phyloP scores from a whole-genome alignment of 352 stramenopile genomes.

The Lagenidium sp. region DNA sequence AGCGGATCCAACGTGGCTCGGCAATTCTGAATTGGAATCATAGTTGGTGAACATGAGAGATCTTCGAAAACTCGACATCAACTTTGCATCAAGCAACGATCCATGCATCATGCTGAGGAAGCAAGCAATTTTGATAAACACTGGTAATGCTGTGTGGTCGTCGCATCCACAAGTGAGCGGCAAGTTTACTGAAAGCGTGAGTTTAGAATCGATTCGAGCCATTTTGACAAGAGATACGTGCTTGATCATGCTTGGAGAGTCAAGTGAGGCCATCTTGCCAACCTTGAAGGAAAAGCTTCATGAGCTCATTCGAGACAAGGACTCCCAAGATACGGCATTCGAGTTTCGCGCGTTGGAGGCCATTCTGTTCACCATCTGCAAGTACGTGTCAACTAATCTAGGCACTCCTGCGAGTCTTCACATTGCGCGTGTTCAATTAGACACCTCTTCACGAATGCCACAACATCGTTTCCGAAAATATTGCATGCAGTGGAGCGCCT shows the following conservation, averaged over 20 bases:
- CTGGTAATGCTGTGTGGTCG: no score
- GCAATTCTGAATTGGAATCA: neutral
- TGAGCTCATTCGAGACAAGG: constrained; percentile 17
- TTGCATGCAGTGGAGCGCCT: constrained; percentile 15
- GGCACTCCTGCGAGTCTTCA: neutral
- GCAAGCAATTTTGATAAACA: constrained; percentile 56
- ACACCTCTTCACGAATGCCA: constrained; percentile 4
- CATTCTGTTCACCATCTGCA: constrained; percentile 17
- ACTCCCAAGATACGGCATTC: constrained; percentile 11
- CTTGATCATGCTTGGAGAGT: no score
- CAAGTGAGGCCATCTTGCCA: constrained; percentile 25
- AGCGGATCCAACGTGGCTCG: no score
- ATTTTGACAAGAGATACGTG: constrained; percentile 44
- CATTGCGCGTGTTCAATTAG: neutral
- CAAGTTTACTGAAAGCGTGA: no score
- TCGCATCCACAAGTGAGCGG: no score
- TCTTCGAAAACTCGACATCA: constrained; percentile 58
- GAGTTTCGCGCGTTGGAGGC: constrained; percentile 29
- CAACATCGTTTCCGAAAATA: constrained; percentile 8
- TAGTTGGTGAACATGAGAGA: constrained; percentile 53
- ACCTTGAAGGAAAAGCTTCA: constrained; percentile 39
- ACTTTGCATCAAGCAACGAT: constrained; percentile 55
- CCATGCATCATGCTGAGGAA: constrained; percentile 51
- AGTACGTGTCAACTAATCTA: constrained; percentile 4
- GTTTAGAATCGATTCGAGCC: constrained; percentile 41